A percentile compares a stretch with the other conserved stretches of the same genome.
Evolutionary conservation across 495 filamentous ascomycete genomes (phyloP).

Genomic region (Hyaloscypha finlandica): DNA sequence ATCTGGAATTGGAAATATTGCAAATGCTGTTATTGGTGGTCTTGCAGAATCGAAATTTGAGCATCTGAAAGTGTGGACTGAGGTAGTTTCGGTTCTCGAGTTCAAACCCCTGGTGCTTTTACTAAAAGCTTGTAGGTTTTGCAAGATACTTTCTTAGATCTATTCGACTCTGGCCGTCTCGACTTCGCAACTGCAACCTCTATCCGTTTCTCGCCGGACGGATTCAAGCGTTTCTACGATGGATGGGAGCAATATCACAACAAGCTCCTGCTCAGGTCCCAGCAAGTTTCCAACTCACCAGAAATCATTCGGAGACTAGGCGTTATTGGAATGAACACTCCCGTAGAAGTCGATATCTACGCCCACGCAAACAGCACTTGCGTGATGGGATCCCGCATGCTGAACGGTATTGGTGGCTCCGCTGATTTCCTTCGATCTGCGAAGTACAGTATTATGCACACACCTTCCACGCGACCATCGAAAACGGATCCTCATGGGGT

Average conservation of each 20-base stretch:
- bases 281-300: slow-evolving; percentile 89
- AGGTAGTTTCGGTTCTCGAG: slow-evolving; percentile 37
- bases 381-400: slow-evolving; percentile 89
- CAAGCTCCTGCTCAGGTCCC: slow-evolving; percentile 84
- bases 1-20: slow-evolving; percentile 91
- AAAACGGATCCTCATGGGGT: slow-evolving; percentile 85
- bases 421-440: slow-evolving; percentile 84
- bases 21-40: slow-evolving; percentile 88
- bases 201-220: slow-evolving; percentile 88
- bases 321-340: slow-evolving; percentile 94
- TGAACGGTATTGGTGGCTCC: slow-evolving; percentile 86
- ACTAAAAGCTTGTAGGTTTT: slow-evolving; percentile 53
- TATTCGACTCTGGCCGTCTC: slow-evolving; percentile 87
- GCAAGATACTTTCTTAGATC: slow-evolving; percentile 91
- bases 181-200: slow-evolving; percentile 92
- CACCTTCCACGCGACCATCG: slow-evolving; percentile 73
- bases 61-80: slow-evolving; percentile 90
- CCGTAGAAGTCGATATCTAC: slow-evolving; percentile 93
- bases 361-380: slow-evolving; percentile 91
- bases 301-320: slow-evolving; percentile 90
- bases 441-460: slow-evolving; percentile 96
- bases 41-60: slow-evolving; percentile 82
- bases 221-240: slow-evolving; percentile 90
- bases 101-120: background rate
- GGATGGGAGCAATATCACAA: slow-evolving; percentile 78